Conservation (phyloP, 257 asterid species). For the Nicotiana obtusifolia region DNA sequence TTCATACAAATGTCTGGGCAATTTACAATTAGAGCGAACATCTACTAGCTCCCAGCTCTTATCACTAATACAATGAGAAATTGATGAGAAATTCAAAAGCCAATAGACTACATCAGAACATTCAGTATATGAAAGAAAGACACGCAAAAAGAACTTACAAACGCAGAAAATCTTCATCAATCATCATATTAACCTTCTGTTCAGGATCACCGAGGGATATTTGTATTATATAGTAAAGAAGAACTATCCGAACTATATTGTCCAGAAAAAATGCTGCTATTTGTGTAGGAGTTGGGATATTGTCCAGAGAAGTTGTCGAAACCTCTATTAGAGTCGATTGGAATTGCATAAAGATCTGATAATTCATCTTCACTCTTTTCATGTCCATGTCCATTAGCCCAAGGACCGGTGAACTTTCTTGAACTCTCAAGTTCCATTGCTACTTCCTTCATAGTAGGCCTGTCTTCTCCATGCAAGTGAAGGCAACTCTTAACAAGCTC, state of each 20-base stretch:
- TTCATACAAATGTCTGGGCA: no score
- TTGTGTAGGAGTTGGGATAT: conserved; percentile 14
- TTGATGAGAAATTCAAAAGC: no score
- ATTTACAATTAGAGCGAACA: no score
- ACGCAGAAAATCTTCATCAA: not conserved
- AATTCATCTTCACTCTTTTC: conserved; percentile 12
- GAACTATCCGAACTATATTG: conserved; percentile 31
- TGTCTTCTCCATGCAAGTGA: conserved; percentile 37
- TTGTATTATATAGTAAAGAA: conserved; percentile 12
- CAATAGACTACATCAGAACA: not conserved
- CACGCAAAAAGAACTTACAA: not conserved
- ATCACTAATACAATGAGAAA: no score
- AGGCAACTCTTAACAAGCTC: conserved; percentile 49
- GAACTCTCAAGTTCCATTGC: conserved; percentile 57
- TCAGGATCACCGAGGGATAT: conserved; percentile 6
- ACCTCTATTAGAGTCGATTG: conserved; percentile 8
- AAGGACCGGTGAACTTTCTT: conserved; percentile 44
- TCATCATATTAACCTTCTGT: not conserved
- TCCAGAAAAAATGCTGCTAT: conserved; percentile 23
- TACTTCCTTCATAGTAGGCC: conserved; percentile 81
- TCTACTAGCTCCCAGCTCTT: no score
- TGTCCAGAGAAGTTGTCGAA: conserved; percentile 21
- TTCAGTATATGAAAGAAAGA: no score
- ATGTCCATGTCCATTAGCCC: conserved; percentile 29
- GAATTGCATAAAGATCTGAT: conserved; percentile 43